These are phyloP conservation scores for Dryas integrifolia DNA, from an alignment of 331 rosid genomes.

Conservation along the genomic window DNA sequence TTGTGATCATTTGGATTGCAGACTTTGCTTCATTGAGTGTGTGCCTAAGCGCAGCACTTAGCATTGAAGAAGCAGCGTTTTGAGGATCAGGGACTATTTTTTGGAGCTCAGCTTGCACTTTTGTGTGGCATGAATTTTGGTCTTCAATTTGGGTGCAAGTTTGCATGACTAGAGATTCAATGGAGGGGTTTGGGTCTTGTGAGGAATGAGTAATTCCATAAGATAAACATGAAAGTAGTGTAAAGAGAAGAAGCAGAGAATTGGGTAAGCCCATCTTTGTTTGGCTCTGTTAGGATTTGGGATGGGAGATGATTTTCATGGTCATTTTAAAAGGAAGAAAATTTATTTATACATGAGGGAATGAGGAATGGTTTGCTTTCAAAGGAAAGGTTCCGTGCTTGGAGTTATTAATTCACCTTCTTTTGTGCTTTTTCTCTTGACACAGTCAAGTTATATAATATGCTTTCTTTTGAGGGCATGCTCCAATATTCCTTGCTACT, in stretches of 20 bases:
- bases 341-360: slow-evolving; percentile 35
- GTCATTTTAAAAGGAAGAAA: background rate
- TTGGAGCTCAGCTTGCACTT: slow-evolving; percentile 54
- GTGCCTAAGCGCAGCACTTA: slow-evolving; percentile 63
- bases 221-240: slow-evolving; percentile 32
- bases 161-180: slow-evolving; percentile 55
- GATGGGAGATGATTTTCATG: slow-evolving; percentile 30
- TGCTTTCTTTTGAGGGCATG: slow-evolving; percentile 59
- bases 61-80: slow-evolving; percentile 43
- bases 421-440: slow-evolving; percentile 42
- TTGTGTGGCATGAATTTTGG: slow-evolving; percentile 53
- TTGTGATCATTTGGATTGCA: slow-evolving; percentile 60
- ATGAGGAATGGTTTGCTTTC: slow-evolving; percentile 40
- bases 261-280: slow-evolving; percentile 45
- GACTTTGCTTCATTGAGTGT: slow-evolving; percentile 58
- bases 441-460: slow-evolving; percentile 34
- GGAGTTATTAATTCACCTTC: slow-evolving; percentile 30
- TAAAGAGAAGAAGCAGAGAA: slow-evolving; percentile 41
- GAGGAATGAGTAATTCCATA: slow-evolving; percentile 29
- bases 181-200: slow-evolving; percentile 40
- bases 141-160: slow-evolving; percentile 55
- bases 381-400: slow-evolving; percentile 38
- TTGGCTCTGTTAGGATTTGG: slow-evolving; percentile 23
- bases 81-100: slow-evolving; percentile 35
- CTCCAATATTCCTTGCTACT: slow-evolving; percentile 38